Evolutionary conservation across 1,139 yeast genomes (phyloP).

Genomic region (Suhomyces yuchorum): DNA sequence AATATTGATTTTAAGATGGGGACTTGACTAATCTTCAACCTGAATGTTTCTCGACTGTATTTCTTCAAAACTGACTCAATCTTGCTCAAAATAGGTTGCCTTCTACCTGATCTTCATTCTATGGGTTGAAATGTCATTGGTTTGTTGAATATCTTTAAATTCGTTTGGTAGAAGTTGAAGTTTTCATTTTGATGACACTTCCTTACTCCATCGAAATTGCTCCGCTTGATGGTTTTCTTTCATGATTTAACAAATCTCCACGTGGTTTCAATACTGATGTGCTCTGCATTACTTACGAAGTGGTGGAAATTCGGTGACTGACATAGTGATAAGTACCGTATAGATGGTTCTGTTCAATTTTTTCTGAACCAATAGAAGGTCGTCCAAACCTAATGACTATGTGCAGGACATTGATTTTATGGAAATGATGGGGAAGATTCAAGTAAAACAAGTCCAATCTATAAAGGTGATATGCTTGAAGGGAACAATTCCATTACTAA

Average conservation of each 20-base stretch:
- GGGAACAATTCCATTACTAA: no score
- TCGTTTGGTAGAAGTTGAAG: background rate
- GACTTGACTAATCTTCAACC: background rate
- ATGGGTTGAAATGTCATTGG: background rate
- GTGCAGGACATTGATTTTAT: slow-evolving; percentile 12
- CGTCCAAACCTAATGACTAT: slow-evolving; percentile 14
- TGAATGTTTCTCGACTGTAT: background rate
- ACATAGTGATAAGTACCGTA: slow-evolving; percentile 27
- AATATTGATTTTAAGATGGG: background rate
- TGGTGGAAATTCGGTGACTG: slow-evolving; percentile 54
- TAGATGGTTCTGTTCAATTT: slow-evolving; percentile 10
- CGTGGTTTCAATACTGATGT: background rate
- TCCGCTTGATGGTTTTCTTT: background rate
- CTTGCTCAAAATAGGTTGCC: no score
- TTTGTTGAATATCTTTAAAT: background rate
- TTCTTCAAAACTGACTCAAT: background rate
- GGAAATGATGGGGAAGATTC: background rate
- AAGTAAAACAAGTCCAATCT: no score
- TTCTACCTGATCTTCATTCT: background rate
- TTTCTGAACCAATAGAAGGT: slow-evolving; percentile 20
- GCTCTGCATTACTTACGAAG: slow-evolving; percentile 42
- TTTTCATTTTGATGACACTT: background rate
- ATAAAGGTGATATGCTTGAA: no score
- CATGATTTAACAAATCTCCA: background rate
- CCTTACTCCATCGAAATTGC: background rate